Evolutionary conservation across 1,284 basidiomycete genomes (phyloP).

Genomic region (Ganoderma leucocontextum): DNA sequence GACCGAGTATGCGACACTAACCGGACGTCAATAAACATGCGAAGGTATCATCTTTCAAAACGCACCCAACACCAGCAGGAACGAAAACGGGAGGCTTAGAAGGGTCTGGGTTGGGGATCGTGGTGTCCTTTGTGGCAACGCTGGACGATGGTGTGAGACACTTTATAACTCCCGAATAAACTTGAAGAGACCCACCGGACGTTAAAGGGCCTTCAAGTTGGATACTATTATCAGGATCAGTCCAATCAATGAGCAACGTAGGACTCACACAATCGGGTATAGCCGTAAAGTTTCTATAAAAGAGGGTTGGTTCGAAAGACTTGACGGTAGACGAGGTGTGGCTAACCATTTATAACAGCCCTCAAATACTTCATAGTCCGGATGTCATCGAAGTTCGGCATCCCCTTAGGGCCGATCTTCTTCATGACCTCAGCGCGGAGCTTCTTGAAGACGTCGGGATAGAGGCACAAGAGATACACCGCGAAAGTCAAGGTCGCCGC

Average conservation of each 20-base stretch:
- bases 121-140: conserved; percentile 32
- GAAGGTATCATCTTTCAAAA: neutral
- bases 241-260: neutral
- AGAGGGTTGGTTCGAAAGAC: neutral
- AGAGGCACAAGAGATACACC: conserved; percentile 51
- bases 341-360: conserved; percentile 43
- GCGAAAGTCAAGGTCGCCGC: conserved; percentile 48
- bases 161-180: neutral
- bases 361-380: conserved; percentile 48
- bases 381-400: conserved; percentile 51
- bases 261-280: conserved; percentile 46
- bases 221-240: neutral
- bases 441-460: conserved; percentile 46
- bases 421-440: conserved; percentile 53
- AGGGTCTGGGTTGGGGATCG: conserved; percentile 35
- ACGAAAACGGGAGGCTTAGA: conserved; percentile 37
- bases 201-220: conserved; percentile 37
- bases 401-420: conserved; percentile 43
- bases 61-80: conserved; percentile 34
- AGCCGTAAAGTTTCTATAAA: conserved; percentile 41
- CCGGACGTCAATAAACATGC: neutral
- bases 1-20: conserved; percentile 37
- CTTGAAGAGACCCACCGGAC: conserved; percentile 29
- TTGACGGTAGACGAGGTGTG: neutral
- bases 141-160: conserved; percentile 8